Evolutionary conservation across 2,329 filamentous ascomycete species (phyloP), one percentile per base, ranked within the genome.

Genomic region (Apiospora saccharicola): DNA sequence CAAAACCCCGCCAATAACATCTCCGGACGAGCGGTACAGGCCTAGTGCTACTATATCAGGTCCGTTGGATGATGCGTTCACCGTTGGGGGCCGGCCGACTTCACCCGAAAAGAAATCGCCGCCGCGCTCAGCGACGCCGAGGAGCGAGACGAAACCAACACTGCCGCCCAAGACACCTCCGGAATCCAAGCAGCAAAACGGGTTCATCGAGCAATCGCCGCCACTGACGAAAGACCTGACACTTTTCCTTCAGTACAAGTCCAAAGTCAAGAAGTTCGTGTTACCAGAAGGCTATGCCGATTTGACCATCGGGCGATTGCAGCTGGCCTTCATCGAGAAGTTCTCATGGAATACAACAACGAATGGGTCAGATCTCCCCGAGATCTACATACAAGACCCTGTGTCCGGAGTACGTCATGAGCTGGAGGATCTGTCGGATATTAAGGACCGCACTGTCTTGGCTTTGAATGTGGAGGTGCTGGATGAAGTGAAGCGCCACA

Each of bases 301-400:
- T 74, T 87, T 99, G 14, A 96, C 94, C 3, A 92, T 98, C 73
- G 95, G 95, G 0, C 90, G 95, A 34, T 83, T 99, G 72, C 96
- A 99, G 81, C 88, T 99, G 41, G 96, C 96, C 0, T 99, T 99
- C 78, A 99, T 99, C 77, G 96, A 99, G 77, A 99, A 98, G 81
- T 99, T 99, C 80, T 96, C 96, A 0, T 99, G 97, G 95, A 98
- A 98, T 78, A 98, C 96, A 0, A 95, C 98, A 77, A 93, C 94
- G 73, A 97, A 98, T 78, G 96, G 96, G 10, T 90, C 91, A 19
- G 96, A 99, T 80, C 85, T 99, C 67, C 96, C 96, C 0, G 96
- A 99, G 78, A 98, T 99, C 22, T 98, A 99, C 81, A 96, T 99
- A 22, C 96, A 99, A 81, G 96, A 99, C 80, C 93, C 95, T 0